Percentiles rank a stretch among this genome's conserved stretches.
Evolutionary conservation across 805 yeast genomes (phyloP).

Genomic region (Suhomyces pyralidae): DNA sequence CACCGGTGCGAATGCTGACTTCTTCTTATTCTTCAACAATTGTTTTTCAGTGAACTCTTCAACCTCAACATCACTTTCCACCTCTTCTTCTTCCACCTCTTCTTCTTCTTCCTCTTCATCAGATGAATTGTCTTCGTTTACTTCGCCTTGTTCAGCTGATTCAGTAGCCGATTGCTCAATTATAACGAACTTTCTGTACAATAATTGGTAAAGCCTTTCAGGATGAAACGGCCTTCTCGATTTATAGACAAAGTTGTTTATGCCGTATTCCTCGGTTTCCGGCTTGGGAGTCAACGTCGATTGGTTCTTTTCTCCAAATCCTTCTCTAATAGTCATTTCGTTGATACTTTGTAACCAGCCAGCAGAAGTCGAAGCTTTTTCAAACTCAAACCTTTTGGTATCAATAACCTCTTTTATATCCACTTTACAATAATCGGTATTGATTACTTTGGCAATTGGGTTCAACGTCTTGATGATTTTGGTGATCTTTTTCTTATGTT

Average conservation of each 20-base stretch:
- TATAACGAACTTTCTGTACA: slow-evolving; percentile 34
- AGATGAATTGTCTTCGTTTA: slow-evolving; percentile 8
- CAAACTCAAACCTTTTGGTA: slow-evolving; percentile 39
- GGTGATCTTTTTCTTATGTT: slow-evolving; percentile 23
- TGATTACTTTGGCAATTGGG: slow-evolving; percentile 40
- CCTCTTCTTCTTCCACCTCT: slow-evolving; percentile 7
- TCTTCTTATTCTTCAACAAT: slow-evolving; percentile 30
- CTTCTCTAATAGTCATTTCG: slow-evolving; percentile 34
- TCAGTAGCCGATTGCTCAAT: slow-evolving; percentile 18
- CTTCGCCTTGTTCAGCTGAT: slow-evolving; percentile 14
- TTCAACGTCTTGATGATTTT: slow-evolving; percentile 35
- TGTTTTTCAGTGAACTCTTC: slow-evolving; percentile 20
- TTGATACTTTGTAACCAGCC: slow-evolving; percentile 45
- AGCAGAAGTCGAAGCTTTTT: slow-evolving; percentile 41
- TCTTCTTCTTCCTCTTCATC: slow-evolving; percentile 16
- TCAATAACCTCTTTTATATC: slow-evolving; percentile 33
- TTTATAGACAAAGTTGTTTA: slow-evolving; percentile 40
- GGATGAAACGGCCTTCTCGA: slow-evolving; percentile 47
- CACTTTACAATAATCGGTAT: slow-evolving; percentile 36
- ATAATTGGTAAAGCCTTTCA: slow-evolving; percentile 32
- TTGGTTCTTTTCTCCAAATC: slow-evolving; percentile 18
- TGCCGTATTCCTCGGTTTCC: slow-evolving; percentile 47
- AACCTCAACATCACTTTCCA: slow-evolving; percentile 10
- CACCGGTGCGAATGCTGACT: slow-evolving; percentile 35
- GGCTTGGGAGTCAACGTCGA: slow-evolving; percentile 37